Percentiles rank a stretch among this genome's conserved stretches.
Evolutionary conservation across 352 stramenopile species (phyloP).

Genomic region (Thalassiosira oceanica): DNA sequence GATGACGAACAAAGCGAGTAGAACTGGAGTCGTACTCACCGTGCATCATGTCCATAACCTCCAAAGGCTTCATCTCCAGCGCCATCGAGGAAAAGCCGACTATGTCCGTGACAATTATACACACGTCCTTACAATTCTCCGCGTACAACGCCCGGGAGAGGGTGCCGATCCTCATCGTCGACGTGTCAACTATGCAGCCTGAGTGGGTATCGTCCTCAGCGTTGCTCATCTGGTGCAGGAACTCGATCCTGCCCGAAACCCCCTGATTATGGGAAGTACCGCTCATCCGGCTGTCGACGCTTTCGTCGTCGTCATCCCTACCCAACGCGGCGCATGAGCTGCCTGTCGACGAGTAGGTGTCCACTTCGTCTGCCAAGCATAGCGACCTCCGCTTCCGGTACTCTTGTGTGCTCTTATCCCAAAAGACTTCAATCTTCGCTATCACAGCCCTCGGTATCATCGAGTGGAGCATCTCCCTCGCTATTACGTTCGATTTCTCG

Average conservation of each 20-base stretch:
- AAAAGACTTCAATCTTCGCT: conserved; percentile 39
- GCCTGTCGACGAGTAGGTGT: too few species aligned
- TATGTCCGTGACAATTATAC: conserved; percentile 81
- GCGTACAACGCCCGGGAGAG: conserved; percentile 30
- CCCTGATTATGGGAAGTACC: too few species aligned
- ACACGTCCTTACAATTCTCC: conserved; percentile 37
- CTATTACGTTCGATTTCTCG: conserved; percentile 23
- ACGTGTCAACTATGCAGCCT: conserved; percentile 9
- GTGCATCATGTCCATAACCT: conserved; percentile 45
- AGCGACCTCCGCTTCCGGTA: background rate
- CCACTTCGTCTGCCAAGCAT: background rate
- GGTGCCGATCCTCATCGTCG: conserved; percentile 1
- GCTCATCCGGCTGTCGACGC: too few species aligned
- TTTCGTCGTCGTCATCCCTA: too few species aligned
- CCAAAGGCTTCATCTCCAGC: conserved; percentile 39
- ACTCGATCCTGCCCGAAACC: too few species aligned
- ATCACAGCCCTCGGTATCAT: conserved; percentile 28
- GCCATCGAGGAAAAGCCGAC: conserved; percentile 75
- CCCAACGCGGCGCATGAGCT: too few species aligned
- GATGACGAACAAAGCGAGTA: too few species aligned
- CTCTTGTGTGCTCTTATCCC: conserved; percentile 7
- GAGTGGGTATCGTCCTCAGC: conserved; percentile 4
- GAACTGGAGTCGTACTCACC: too few species aligned
- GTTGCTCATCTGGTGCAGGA: conserved; percentile 6
- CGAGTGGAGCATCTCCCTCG: conserved; percentile 28